phyloP scores from a whole-genome alignment of 331 rosid genomes.

The Pyracantha coccinea region DNA sequence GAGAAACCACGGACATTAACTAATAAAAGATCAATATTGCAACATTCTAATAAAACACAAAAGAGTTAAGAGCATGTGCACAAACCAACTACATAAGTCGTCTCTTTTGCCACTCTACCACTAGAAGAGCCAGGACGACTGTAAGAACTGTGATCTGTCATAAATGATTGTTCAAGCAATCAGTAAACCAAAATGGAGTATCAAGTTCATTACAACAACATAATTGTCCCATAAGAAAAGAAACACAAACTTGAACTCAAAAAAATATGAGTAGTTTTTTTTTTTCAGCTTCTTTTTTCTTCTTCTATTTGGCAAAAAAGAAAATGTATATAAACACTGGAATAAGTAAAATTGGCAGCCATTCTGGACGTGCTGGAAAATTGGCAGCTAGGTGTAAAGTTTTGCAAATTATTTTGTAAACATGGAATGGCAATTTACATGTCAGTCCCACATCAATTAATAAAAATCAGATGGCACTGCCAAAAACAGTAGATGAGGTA shows the following conservation, averaged over 20 bases:
- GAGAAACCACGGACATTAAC: constrained; percentile 1
- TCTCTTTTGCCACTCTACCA: constrained; percentile 39
- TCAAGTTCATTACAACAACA: background rate
- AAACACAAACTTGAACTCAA: background rate
- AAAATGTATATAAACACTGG: background rate
- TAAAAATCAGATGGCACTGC: background rate
- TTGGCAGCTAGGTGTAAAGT: background rate
- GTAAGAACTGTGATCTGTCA: constrained; percentile 40
- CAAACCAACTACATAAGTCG: constrained; percentile 42
- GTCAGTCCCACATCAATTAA: background rate
- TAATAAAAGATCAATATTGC: constrained; percentile 3
- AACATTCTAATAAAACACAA: background rate
- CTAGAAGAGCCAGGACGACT: constrained; percentile 51
- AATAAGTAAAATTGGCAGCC: background rate
- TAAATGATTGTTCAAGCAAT: constrained; percentile 10
- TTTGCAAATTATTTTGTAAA: background rate
- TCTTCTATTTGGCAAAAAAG: background rate
- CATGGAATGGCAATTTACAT: background rate
- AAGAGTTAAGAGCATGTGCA: constrained; percentile 4
- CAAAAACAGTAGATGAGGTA: background rate
- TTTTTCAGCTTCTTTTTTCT: no score
- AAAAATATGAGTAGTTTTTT: background rate
- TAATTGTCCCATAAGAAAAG: background rate
- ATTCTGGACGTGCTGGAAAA: background rate
- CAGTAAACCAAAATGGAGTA: background rate